Evolutionary conservation across 805 yeast genomes (phyloP).

Genomic region (Metschnikowia sp.): DNA sequence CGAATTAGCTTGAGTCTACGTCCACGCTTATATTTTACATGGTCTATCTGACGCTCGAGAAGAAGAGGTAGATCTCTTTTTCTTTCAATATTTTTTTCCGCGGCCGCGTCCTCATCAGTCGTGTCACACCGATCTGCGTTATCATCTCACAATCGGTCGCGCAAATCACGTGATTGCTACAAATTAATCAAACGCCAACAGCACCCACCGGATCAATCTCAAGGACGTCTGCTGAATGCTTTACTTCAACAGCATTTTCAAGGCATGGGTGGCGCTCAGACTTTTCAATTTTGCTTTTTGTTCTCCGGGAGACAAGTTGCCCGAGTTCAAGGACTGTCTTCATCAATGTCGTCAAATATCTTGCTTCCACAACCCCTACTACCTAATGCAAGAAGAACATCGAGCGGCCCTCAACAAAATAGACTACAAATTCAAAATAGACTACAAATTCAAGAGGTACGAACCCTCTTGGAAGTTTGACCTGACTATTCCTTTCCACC

Average conservation of each 20-base stretch:
- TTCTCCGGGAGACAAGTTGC: slow-evolving; percentile 62
- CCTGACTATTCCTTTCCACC: slow-evolving; percentile 38
- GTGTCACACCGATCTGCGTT: neutral
- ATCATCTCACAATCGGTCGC: neutral
- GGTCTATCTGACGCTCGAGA: no score
- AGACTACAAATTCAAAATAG: slow-evolving; percentile 17
- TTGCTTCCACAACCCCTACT: slow-evolving; percentile 28
- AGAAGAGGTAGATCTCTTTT: no score
- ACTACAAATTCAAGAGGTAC: slow-evolving; percentile 23
- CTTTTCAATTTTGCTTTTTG: neutral
- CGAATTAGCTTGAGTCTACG: no score
- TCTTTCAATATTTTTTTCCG: no score
- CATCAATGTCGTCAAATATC: slow-evolving; percentile 46
- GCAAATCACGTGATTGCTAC: neutral
- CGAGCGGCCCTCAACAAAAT: slow-evolving; percentile 15
- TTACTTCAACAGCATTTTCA: neutral
- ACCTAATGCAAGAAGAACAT: slow-evolving; percentile 24
- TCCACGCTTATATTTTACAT: no score
- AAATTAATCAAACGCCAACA: neutral
- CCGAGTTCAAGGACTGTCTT: slow-evolving; percentile 54
- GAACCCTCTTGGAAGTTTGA: slow-evolving; percentile 35
- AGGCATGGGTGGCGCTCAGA: neutral
- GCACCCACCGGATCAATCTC: neutral
- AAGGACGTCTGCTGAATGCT: neutral
- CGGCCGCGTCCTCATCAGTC: neutral